Evolutionary conservation across 495 filamentous ascomycete genomes (phyloP).

Genomic region (Xylaria bambusicola): DNA sequence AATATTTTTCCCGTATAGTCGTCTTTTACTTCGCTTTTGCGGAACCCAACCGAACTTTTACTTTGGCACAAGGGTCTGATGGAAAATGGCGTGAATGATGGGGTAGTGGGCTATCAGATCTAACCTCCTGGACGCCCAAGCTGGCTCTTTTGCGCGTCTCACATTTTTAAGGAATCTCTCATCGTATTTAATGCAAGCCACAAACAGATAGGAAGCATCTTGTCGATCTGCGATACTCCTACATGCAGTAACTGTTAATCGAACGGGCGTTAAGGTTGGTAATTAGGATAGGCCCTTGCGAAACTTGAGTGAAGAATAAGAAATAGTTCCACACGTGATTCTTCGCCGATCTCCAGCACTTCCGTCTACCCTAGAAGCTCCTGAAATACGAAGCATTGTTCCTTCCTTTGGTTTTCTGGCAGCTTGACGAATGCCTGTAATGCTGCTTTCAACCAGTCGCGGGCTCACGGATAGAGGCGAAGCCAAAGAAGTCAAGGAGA

Average conservation of each 20-base stretch:
- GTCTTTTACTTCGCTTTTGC: too few species aligned
- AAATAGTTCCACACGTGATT: neutral
- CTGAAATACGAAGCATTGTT: neutral
- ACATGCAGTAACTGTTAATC: neutral
- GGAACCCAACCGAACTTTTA: too few species aligned
- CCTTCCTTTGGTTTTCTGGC: neutral
- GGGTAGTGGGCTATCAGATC: neutral
- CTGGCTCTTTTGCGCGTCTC: neutral
- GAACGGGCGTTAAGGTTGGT: neutral
- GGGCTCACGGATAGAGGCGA: neutral
- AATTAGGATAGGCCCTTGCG: neutral
- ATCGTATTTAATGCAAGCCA: slow-evolving; percentile 1
- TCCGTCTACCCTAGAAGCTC: neutral
- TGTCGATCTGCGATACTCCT: neutral
- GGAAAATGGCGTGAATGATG: neutral
- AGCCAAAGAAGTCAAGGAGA: too few species aligned
- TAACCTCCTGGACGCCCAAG: neutral
- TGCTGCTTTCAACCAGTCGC: neutral
- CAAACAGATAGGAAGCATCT: neutral
- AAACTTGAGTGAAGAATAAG: neutral
- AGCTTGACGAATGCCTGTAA: neutral
- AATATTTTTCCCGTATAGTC: too few species aligned
- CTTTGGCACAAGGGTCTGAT: neutral
- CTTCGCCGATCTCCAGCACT: neutral
- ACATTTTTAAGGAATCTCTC: neutral